Evolutionary conservation across 1,284 basidiomycete genomes (phyloP), one percentile per base, ranked within the genome.

Genomic region (Fistulina hepatica): DNA sequence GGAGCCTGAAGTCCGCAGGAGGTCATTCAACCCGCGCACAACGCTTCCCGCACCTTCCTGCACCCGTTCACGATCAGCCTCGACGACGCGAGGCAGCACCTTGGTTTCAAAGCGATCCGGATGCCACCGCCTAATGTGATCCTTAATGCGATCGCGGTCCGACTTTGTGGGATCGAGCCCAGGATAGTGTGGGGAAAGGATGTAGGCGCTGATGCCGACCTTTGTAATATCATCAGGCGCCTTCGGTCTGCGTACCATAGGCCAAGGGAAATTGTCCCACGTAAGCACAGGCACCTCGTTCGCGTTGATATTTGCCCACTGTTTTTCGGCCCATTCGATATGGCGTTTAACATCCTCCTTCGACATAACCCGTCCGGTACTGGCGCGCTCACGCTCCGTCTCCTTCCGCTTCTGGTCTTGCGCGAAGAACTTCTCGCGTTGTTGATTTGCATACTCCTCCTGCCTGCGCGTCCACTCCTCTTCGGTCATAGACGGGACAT

Each of bases 251-350:
- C 63, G 71, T 50, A 81, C 61, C 57, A 72, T 61, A 2, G 81
- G 81, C 81, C 81, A 84, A 16, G 81, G 81, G 48, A 84, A 72
- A 45, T 66, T 65, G 24, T 66, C 59, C 77, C 77, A 81, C 16
- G 52, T 57, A n/a, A n/a, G 11, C 13, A 13, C 13, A 31, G 28
- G 11, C 28, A 9, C 10, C 2, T 16, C 6, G 15, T 31, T 16
- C 15, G 4, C 4, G 28, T 4, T 8, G 26, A 68, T 52, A 42
- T 60, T 55, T 24, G 57, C 53, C 79, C 79, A 81, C 38, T 68
- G 67, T 21, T 61, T 59, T 31, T 76, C 74, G 52, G 81, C 77
- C 37, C 56, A 54, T 27, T 71, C 69, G 49, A 73, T 73, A 10
- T 74, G 48, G 41, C 61, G 63, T 22, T 63, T 43, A 13, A 73